Base-by-base conservation (phyloP, 2,329 filamentous ascomycete species). In the Colletotrichum sp. region DNA sequence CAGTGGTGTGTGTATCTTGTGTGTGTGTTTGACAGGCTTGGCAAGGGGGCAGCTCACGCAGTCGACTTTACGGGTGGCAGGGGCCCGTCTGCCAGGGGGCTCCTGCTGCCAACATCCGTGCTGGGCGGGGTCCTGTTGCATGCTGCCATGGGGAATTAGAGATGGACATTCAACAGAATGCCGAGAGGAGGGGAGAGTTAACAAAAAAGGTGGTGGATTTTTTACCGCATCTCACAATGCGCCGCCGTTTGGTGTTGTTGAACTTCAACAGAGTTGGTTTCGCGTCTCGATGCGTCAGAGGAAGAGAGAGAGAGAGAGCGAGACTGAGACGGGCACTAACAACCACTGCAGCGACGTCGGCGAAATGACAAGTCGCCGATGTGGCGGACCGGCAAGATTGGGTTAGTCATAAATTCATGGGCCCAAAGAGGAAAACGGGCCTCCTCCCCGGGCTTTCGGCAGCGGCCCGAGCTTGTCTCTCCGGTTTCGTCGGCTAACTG, bases 51-150 rank as follows among this genome's bases (percentile, higher is more conserved):
- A 21, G 55, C 74, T 67, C 58, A 78, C 74, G 77, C 77, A n/a
- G 76, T 78, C 26, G 76, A 75, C 43, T 78, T 78, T 26, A 71
- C 55, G 24, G 73, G 76, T 32, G 77, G 75, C 70, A 71, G 77
- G 56, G 68, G 75, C n/a, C 70, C 73, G 43, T 75, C 73, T 15
- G 71, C 26, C 43, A 75, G 30, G 38, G 73, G 70, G 34, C 70
- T 73, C 36, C 70, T 69, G 34, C 73, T 64, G 30, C 68, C 68
- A 48, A 52, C 16, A 36, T 73, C 64, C 32, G 56, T 75, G 34
- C 62, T 62, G 62, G 73, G 70, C 70, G 43, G 73, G 62, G 70
- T 73, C 34, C 64, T 67, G 70, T 75, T 73, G 73, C 73, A 67
- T 52, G 70, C 70, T 30, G 65, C 64, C 70, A 75, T 73, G 26